Conservation (phyloP, 1,139 yeast species). For the Pichia sp. region DNA sequence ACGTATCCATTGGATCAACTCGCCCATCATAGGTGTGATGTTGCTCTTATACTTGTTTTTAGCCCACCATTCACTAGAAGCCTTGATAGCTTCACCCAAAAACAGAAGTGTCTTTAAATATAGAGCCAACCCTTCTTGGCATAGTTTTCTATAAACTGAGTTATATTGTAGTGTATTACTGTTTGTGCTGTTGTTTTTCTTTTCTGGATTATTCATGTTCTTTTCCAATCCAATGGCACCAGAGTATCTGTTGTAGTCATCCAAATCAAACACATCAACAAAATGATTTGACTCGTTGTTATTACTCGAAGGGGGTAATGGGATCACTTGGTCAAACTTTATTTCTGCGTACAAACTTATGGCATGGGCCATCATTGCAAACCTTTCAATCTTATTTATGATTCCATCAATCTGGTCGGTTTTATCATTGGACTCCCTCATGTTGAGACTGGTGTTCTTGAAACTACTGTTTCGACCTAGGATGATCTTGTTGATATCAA, state of each 20-base stretch:
- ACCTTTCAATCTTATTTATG: slow-evolving; percentile 56
- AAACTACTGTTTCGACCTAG: background rate
- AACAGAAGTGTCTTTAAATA: slow-evolving; percentile 80
- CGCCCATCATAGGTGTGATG: slow-evolving; percentile 53
- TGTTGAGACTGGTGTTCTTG: background rate
- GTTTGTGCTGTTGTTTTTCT: background rate
- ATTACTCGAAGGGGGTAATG: slow-evolving; percentile 60
- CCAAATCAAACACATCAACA: background rate
- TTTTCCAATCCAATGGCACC: background rate
- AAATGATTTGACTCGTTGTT: slow-evolving; percentile 15
- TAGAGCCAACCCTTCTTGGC: slow-evolving; percentile 81
- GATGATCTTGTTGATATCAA: slow-evolving; percentile 5
- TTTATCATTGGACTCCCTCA: background rate
- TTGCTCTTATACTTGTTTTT: slow-evolving; percentile 37
- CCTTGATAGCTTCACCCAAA: slow-evolving; percentile 77
- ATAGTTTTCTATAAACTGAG: slow-evolving; percentile 34
- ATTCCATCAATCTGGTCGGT: slow-evolving; percentile 31
- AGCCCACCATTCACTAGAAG: slow-evolving; percentile 89
- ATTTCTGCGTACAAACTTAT: slow-evolving; percentile 87
- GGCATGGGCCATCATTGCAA: slow-evolving; percentile 89
- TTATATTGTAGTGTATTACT: slow-evolving; percentile 4
- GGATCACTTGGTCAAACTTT: slow-evolving; percentile 78
- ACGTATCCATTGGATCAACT: slow-evolving; percentile 88
- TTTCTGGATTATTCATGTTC: slow-evolving; percentile 11
- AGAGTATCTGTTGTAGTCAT: background rate